Percentiles rank a stretch among this genome's conserved stretches.
phyloP scores from a whole-genome alignment of 192 early-diverging fungal genomes.

The Coemansia sp. region DNA sequence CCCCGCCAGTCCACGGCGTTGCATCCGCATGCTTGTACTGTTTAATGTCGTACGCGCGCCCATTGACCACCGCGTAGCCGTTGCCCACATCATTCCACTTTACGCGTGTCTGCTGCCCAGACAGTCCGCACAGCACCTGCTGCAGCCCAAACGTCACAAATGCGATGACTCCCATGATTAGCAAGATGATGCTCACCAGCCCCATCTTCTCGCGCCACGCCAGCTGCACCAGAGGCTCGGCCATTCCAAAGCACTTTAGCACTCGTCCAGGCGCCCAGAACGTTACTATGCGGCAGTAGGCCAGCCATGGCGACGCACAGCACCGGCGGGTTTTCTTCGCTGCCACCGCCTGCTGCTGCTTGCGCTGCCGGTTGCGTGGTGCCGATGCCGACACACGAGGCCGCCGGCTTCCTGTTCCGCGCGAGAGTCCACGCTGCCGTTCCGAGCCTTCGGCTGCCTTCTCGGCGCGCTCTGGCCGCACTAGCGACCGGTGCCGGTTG shows the following conservation, averaged over 20 bases:
- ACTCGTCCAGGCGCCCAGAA: constrained; percentile 58
- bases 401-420: constrained; percentile 19
- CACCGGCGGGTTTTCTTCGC: constrained; percentile 24
- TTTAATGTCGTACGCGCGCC: constrained; percentile 62
- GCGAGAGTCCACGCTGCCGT: constrained; percentile 14
- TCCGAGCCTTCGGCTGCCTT: constrained; percentile 58
- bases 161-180: constrained; percentile 70
- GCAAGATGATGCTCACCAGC: constrained; percentile 71
- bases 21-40: constrained; percentile 56
- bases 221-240: constrained; percentile 56
- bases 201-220: constrained; percentile 95
- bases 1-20: constrained; percentile 40
- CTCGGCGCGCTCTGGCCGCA: constrained; percentile 57
- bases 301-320: constrained; percentile 53
- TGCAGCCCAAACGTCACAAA: constrained; percentile 86
- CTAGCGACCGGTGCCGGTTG: constrained; percentile 62
- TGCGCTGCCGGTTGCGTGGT: constrained; percentile 33
- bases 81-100: constrained; percentile 56
- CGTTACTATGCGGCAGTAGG: constrained; percentile 56
- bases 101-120: constrained; percentile 42
- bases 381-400: constrained; percentile 25
- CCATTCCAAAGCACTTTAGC: constrained; percentile 59
- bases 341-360: constrained; percentile 18
- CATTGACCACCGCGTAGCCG: constrained; percentile 60
- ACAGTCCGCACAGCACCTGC: constrained; percentile 59